Percentiles rank a stretch among this genome's conserved stretches.
Evolutionary conservation across 306 rosid genomes (phyloP).

Genomic region (Vigna hirtella): DNA sequence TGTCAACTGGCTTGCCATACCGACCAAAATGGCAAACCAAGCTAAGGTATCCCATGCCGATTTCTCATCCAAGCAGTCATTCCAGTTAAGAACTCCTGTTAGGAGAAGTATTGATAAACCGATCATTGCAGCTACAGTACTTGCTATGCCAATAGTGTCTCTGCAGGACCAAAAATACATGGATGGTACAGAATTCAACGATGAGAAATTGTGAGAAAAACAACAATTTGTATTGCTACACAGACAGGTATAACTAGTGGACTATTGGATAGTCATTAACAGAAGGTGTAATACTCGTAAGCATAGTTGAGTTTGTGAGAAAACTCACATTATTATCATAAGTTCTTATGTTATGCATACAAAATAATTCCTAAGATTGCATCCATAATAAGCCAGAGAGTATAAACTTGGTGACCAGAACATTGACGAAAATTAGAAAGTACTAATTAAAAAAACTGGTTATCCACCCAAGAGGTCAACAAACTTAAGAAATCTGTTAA

Average conservation of each 20-base stretch:
- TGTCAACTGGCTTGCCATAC: constrained; percentile 95
- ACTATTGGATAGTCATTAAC: constrained; percentile 8
- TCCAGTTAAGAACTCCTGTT: constrained; percentile 89
- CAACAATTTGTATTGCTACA: constrained; percentile 3
- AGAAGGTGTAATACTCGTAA: constrained; percentile 23
- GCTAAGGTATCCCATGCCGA: constrained; percentile 98
- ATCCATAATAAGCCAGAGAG: background rate
- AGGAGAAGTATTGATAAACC: constrained; percentile 85
- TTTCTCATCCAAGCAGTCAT: constrained; percentile 88
- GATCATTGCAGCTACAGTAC: constrained; percentile 93
- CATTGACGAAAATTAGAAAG: background rate
- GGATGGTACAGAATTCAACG: constrained; percentile 35
- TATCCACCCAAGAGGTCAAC: constrained; percentile 33
- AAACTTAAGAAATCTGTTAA: constrained; percentile 31
- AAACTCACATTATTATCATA: constrained; percentile 6
- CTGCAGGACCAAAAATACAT: constrained; percentile 54
- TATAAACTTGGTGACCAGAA: constrained; percentile 31
- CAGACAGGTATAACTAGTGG: background rate
- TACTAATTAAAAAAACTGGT: constrained; percentile 18
- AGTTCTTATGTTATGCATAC: constrained; percentile 16
- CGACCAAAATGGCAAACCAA: constrained; percentile 94
- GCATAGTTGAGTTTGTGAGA: constrained; percentile 4
- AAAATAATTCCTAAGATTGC: background rate
- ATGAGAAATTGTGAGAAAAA: constrained; percentile 26
- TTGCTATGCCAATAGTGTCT: constrained; percentile 74